Evolutionary conservation across 768 basidiomycete genomes (phyloP).

Genomic region (Collybia sp.): DNA sequence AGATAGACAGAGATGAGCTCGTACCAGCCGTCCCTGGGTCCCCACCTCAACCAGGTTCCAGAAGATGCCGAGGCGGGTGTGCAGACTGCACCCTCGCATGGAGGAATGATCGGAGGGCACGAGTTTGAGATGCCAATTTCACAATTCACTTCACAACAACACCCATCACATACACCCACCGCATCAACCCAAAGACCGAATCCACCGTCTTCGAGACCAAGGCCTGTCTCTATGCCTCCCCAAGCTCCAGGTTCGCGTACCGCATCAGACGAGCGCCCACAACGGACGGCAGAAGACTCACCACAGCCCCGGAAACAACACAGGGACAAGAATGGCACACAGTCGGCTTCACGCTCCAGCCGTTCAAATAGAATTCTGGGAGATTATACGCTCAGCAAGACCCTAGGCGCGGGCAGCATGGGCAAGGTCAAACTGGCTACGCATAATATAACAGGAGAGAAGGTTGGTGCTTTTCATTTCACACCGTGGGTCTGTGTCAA

Average conservation of each 20-base stretch:
- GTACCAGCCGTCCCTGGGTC: conserved; percentile 47
- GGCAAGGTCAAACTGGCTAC: conserved; percentile 97
- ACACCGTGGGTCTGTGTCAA: conserved; percentile 2
- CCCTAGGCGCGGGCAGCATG: conserved; percentile 97
- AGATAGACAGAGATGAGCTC: conserved; percentile 25
- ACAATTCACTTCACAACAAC: conserved; percentile 21
- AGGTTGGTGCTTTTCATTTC: conserved; percentile 50
- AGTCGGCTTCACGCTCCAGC: conserved; percentile 23
- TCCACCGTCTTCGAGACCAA: conserved; percentile 35
- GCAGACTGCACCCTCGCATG: conserved; percentile 44
- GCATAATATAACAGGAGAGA: conserved; percentile 85
- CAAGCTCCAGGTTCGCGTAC: conserved; percentile 34
- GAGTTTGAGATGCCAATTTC: conserved; percentile 62
- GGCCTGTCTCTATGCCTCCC: conserved; percentile 76
- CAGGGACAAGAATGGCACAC: conserved; percentile 16
- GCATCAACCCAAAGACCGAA: conserved; percentile 7
- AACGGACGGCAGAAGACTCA: conserved; percentile 15
- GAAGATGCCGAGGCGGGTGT: conserved; percentile 38
- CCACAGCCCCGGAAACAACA: conserved; percentile 24
- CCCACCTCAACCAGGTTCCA: conserved; percentile 43
- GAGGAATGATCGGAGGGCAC: conserved; percentile 49
- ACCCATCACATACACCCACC: conserved; percentile 14
- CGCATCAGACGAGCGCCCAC: conserved; percentile 12
- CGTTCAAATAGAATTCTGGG: conserved; percentile 68
- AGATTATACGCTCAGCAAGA: conserved; percentile 95